Evolutionary conservation across 2,329 filamentous ascomycete genomes (phyloP).

Genomic region (Sporothrix pseudoabietina): DNA sequence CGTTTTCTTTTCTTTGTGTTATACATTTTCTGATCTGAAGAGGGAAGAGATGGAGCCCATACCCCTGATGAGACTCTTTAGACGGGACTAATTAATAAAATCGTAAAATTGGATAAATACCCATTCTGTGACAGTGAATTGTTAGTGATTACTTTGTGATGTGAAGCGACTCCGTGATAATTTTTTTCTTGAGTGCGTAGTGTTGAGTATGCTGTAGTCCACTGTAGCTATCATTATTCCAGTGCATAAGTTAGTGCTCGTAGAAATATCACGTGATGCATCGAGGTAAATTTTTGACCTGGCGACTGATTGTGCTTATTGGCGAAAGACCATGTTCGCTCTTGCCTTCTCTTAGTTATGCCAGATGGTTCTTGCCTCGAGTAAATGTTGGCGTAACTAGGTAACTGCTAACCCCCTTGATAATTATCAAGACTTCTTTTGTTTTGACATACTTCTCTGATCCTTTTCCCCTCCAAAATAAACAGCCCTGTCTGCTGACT

Average conservation of each 20-base stretch:
- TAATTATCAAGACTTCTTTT: background rate
- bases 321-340: background rate
- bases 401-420: background rate
- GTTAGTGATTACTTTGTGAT: too few relatives aligned
- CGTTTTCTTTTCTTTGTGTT: slow-evolving; percentile 40
- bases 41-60: slow-evolving; percentile 36
- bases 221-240: background rate
- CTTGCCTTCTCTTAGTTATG: background rate
- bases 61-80: slow-evolving; percentile 37
- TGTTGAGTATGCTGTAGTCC: background rate
- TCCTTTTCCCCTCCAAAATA: too few relatives aligned
- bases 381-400: too few relatives aligned
- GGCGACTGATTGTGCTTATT: background rate
- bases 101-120: slow-evolving; percentile 41
- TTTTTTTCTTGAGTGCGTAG: background rate
- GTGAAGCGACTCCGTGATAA: background rate
- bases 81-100: slow-evolving; percentile 50
- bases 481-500: background rate
- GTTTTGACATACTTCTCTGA: background rate
- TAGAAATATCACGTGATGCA: slow-evolving; percentile 1
- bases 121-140: background rate
- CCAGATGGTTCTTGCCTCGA: background rate
- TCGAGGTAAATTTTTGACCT: background rate
- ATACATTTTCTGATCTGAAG: slow-evolving; percentile 41
- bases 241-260: background rate